Base-by-base conservation (phyloP, 768 basidiomycete species). In the Lactifluus hygrophoroides region DNA sequence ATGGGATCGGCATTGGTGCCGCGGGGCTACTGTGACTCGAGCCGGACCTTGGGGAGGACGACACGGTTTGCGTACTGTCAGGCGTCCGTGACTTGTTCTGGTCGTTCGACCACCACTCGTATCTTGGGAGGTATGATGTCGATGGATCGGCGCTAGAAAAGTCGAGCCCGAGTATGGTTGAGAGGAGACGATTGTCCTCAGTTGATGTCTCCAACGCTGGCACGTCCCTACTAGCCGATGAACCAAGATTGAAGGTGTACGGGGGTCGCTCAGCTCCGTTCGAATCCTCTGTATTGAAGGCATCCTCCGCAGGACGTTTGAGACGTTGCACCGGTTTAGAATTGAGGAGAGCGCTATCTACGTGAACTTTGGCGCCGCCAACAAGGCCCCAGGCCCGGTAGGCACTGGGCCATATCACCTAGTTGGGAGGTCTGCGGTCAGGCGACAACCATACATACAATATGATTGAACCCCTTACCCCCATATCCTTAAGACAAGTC, bases 401-500 rank as follows among this genome's bases (percentile, higher is more conserved):
- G 25, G 61, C 64, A 11, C 61, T 63, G 4, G 64, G 61, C 64
- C 64, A 64, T 30, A 79, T 55, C 62, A 86, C 85, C 75, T 82
- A 79, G n/a, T 80, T 85, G 80, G 47, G 78, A 79, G 65, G 79
- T 80, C 40, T 84, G 71, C 19, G 79, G 80, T 45, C 71, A 66
- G 70, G 87, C 76, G 64, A 78, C 79, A 64, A 83, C 16, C 14
- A 16, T n/a, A 27, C 19, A 25, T 14, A 83, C 69, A 13, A 79
- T 8, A 83, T 83, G 3, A 43, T 6, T 13, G 13, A 37, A 46
- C 27, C 19, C 60, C 79, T 48, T 64, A 86, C 87, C 73, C 81
- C 80, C 81, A 90, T 82, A 49, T 80, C 82, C 66, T 81, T 81
- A 45, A 88, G 72, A 28, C 80, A 83, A 43, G 72, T 66, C 69